Percentiles rank a stretch among this genome's conserved stretches.
Evolutionary conservation across 2,329 filamentous ascomycete species (phyloP).

Genomic region (Ustilaginoidea virens): DNA sequence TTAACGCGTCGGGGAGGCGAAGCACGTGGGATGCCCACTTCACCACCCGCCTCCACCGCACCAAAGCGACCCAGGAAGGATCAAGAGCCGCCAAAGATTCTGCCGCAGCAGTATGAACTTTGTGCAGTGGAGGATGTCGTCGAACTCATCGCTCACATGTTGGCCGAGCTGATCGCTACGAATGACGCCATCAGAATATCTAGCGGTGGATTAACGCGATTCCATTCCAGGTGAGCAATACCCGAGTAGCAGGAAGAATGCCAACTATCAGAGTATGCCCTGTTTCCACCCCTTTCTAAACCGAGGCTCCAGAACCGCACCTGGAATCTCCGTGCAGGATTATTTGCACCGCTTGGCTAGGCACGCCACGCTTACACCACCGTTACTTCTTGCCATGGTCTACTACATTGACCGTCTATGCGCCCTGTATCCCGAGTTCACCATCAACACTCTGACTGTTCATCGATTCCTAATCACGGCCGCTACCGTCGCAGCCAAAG

Average conservation of each 20-base stretch:
- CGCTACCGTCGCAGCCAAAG: slow-evolving; percentile 89
- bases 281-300: not conserved
- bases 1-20: too few relatives aligned
- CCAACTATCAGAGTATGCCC: too few relatives aligned
- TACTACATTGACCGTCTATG: slow-evolving; percentile 97
- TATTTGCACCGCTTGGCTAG: slow-evolving; percentile 87
- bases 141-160: slow-evolving; percentile 82
- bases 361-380: slow-evolving; percentile 84
- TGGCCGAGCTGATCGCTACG: slow-evolving; percentile 83
- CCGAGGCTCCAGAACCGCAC: slow-evolving; percentile 35
- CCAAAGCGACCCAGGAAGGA: slow-evolving; percentile 40
- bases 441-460: slow-evolving; percentile 88
- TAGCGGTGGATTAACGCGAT: slow-evolving; percentile 76
- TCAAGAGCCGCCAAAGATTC: slow-evolving; percentile 33
- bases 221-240: slow-evolving; percentile 68
- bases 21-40: too few relatives aligned
- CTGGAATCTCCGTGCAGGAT: slow-evolving; percentile 85
- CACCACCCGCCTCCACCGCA: slow-evolving; percentile 3
- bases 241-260: too few relatives aligned
- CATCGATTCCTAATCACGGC: slow-evolving; percentile 95
- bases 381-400: slow-evolving; percentile 94
- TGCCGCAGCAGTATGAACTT: slow-evolving; percentile 65
- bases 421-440: slow-evolving; percentile 83
- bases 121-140: slow-evolving; percentile 79
- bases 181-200: slow-evolving; percentile 70